Evolutionary conservation across 306 rosid genomes (phyloP).

Genomic region (Gastrolobium villosum): DNA sequence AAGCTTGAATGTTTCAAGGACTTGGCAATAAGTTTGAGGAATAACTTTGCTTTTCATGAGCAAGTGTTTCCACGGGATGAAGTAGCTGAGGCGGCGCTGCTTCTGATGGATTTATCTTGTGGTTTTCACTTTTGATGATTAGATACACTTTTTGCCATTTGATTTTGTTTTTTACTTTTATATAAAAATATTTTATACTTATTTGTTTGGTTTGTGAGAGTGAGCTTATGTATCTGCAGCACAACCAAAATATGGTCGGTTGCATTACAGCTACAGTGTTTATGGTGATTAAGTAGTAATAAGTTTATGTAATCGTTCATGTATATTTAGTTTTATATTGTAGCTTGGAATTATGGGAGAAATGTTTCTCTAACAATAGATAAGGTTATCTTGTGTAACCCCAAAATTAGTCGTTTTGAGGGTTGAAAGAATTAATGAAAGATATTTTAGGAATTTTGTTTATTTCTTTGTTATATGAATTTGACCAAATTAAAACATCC

Average conservation of each 20-base stretch:
- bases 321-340: slow-evolving; percentile 32
- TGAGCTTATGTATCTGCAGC: slow-evolving; percentile 16
- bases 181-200: not conserved
- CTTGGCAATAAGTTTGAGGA: slow-evolving; percentile 50
- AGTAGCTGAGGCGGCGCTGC: slow-evolving; percentile 72
- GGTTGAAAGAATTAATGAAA: too few species aligned
- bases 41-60: slow-evolving; percentile 40
- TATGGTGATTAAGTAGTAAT: slow-evolving; percentile 12
- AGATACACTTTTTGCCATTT: not conserved
- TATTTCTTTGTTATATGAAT: too few species aligned
- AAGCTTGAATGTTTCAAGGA: slow-evolving; percentile 50
- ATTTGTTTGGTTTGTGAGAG: slow-evolving; percentile 24
- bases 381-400: too few species aligned
- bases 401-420: too few species aligned
- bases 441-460: too few species aligned
- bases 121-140: slow-evolving; percentile 45
- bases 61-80: slow-evolving; percentile 71
- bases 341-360: not conserved
- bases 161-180: not conserved
- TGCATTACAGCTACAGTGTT: slow-evolving; percentile 14
- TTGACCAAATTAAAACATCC: too few species aligned
- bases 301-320: not conserved
- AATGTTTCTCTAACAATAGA: not conserved
- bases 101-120: slow-evolving; percentile 78
- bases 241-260: slow-evolving; percentile 18